Evolutionary conservation across 208 protist species (phyloP), one percentile per base, ranked within the genome.

Genomic region (Wallacemonas sp.): DNA sequence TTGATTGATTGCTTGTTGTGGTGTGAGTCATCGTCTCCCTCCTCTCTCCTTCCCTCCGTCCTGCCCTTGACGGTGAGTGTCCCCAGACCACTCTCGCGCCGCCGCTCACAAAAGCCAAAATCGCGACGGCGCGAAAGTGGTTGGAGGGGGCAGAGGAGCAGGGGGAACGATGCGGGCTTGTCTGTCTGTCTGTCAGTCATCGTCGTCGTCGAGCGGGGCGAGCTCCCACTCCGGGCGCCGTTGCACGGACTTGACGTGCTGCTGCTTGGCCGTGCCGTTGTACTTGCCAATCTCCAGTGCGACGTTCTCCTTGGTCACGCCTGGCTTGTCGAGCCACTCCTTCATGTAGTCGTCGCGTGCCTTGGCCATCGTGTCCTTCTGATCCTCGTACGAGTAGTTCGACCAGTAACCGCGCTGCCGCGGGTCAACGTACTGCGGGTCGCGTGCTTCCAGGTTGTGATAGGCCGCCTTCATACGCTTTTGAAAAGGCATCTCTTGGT

Each of bases 241-340:
- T 76, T 89, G 78, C 27, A 93, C 84, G 19, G 78, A 75, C 70
- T 90, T 83, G 13, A 95, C 66, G 33, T 72, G 77, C 54, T 95
- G 85, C 2, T 92, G 72, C 63, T 88, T 92, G 13, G 78, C 87
- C 26, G 89, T 95, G 22, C 89, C 89, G 69, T 95, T 95, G 74
- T 95, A 95, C 34, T 95, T 87, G 26, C 76, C 87, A 66, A 95
- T 92, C 64, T 92, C 85, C 64, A 92, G 89, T 17, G 79, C 84
- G 10, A 95, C 83, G 64, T 95, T 95, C 63, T 92, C 81, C 67
- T 79, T 80, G 32, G 81, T 90, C 48, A 95, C 89, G 26, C 78
- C 89, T 13, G 89, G 89, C 63, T 95, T 84, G 32, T 92, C 86
- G n/a, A 95, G 71, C 87, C 89, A 95, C 68, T 95, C 86, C 37